phyloP scores from a whole-genome alignment of 352 stramenopile species.

The Blastocystis sp. region DNA sequence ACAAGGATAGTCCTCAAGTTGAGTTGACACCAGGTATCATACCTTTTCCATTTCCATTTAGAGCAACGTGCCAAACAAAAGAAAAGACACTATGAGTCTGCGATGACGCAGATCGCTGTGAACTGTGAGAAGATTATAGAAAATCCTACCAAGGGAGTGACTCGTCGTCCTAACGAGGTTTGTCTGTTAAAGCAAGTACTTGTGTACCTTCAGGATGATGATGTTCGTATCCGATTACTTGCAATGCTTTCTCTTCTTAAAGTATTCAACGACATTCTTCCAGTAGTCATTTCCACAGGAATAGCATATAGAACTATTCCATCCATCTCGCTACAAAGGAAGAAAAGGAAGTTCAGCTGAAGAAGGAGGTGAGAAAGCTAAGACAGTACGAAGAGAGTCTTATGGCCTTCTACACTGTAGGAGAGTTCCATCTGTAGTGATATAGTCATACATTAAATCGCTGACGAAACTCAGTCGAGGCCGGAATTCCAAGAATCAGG shows the following conservation, averaged over 20 bases:
- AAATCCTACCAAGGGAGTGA: neutral
- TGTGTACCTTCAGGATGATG: neutral
- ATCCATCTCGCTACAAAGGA: constrained; percentile 23
- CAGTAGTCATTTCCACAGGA: neutral
- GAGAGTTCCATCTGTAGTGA: neutral
- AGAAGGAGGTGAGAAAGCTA: constrained; percentile 13
- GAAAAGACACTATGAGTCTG: constrained; percentile 4
- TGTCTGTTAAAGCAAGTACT: neutral
- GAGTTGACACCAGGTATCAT: neutral
- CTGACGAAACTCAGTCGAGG: neutral
- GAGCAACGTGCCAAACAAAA: neutral
- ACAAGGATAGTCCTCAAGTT: neutral
- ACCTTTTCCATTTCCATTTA: neutral
- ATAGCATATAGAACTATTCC: neutral
- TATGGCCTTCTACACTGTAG: constrained; percentile 1
- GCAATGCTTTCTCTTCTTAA: constrained; percentile 33
- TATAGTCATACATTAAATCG: constrained; percentile 6
- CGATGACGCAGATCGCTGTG: neutral
- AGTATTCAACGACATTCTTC: constrained; percentile 49
- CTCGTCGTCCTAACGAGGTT: neutral
- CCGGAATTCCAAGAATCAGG: neutral
- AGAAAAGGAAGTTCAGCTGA: constrained; percentile 37
- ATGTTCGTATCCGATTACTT: neutral
- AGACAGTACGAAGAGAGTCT: constrained; percentile 40
- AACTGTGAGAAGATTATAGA: constrained; percentile 38